Evolutionary conservation across 1,139 yeast species (phyloP).

Genomic region (Yamadazyma oceani): DNA sequence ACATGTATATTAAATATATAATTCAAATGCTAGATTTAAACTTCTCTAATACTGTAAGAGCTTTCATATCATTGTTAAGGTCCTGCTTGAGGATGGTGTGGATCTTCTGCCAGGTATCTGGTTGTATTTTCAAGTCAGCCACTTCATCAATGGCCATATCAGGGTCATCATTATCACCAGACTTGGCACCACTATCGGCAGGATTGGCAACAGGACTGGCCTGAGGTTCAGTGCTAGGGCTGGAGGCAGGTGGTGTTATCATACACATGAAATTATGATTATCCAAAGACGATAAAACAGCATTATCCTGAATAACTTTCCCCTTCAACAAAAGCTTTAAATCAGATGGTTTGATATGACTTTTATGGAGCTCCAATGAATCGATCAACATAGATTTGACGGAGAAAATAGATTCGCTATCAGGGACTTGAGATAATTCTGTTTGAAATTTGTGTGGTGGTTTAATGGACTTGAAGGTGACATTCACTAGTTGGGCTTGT

Average conservation of each 20-base stretch:
- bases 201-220: no score
- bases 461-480: slow-evolving; percentile 42
- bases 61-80: slow-evolving; percentile 24
- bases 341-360: slow-evolving; percentile 28
- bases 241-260: slow-evolving; percentile 28
- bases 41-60: slow-evolving; percentile 30
- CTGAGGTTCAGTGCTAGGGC: not conserved
- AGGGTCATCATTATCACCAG: slow-evolving; percentile 7
- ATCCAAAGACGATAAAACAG: slow-evolving; percentile 25
- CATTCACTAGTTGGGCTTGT: slow-evolving; percentile 10
- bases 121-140: slow-evolving; percentile 20
- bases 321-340: slow-evolving; percentile 44
- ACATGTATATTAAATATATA: slow-evolving; percentile 6
- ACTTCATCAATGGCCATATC: slow-evolving; percentile 20
- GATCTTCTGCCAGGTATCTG: slow-evolving; percentile 34
- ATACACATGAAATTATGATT: slow-evolving; percentile 35
- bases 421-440: slow-evolving; percentile 24
- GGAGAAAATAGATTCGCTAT: slow-evolving; percentile 31
- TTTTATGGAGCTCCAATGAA: slow-evolving; percentile 21
- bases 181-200: not conserved
- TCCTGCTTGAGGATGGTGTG: slow-evolving; percentile 29
- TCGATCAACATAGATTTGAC: slow-evolving; percentile 34
- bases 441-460: slow-evolving; percentile 44
- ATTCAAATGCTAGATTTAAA: slow-evolving; percentile 26
- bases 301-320: slow-evolving; percentile 43